Conservation (phyloP, 495 filamentous ascomycete genomes). For the Aspergillus conjunctus region DNA sequence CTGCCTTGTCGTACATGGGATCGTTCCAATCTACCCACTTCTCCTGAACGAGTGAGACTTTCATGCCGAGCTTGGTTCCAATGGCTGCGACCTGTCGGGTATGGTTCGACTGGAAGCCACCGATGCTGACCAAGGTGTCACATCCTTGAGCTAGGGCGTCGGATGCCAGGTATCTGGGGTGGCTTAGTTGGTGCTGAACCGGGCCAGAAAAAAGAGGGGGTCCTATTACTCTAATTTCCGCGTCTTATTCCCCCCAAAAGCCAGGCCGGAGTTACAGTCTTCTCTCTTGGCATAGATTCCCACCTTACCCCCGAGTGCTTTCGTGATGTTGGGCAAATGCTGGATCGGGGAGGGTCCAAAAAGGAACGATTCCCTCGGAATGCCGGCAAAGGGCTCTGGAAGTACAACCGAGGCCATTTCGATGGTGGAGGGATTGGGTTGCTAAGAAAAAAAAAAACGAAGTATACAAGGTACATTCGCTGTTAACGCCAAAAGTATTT, state of each 20-base stretch:
- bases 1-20: conserved; percentile 54
- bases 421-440: not conserved
- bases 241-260: conserved; percentile 67
- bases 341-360: conserved; percentile 21
- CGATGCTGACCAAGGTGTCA: conserved; percentile 61
- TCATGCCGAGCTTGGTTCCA: conserved; percentile 53
- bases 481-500: not conserved
- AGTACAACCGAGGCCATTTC: conserved; percentile 1
- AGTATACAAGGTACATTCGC: not conserved
- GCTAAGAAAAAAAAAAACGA: not conserved
- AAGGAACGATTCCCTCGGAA: conserved; percentile 13
- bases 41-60: conserved; percentile 60
- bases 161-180: conserved; percentile 10
- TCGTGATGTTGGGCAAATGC: conserved; percentile 36
- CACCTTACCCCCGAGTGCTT: conserved; percentile 48
- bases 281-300: conserved; percentile 65
- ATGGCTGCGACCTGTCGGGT: conserved; percentile 64
- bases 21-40: conserved; percentile 62
- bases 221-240: conserved; percentile 66
- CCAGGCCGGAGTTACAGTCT: conserved; percentile 62
- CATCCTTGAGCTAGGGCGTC: conserved; percentile 45
- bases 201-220: conserved; percentile 43
- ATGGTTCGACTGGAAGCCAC: conserved; percentile 65
- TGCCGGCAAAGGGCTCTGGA: conserved; percentile 12
- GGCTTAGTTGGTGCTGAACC: not conserved